Evolutionary conservation across 2,329 filamentous ascomycete genomes (phyloP).

Genomic region (Biscogniauxia mediterranea): DNA sequence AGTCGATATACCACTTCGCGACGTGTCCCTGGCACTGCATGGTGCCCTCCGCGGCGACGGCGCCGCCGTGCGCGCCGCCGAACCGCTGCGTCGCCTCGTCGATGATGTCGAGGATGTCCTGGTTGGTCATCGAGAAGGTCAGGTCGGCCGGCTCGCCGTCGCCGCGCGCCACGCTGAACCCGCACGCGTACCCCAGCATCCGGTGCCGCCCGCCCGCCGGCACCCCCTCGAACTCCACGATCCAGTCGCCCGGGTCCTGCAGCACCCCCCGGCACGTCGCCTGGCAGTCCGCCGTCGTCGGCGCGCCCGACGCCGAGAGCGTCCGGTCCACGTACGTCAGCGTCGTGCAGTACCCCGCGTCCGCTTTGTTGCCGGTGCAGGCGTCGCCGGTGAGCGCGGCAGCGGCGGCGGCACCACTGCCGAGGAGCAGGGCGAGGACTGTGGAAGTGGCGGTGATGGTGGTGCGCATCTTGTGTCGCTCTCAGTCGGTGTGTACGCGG

Average conservation of each 20-base stretch:
- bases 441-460: not conserved
- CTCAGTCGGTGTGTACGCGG: too few relatives aligned
- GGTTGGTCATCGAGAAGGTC: constrained; percentile 19
- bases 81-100: constrained; percentile 18
- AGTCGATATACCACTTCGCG: constrained; percentile 22
- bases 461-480: not conserved
- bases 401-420: not conserved
- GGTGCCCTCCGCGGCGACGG: constrained; percentile 23
- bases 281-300: constrained; percentile 17
- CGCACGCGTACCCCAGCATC: constrained; percentile 17
- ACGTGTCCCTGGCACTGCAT: constrained; percentile 19
- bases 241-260: constrained; percentile 23
- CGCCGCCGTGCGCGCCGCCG: constrained; percentile 8
- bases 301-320: not conserved
- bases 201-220: constrained; percentile 14
- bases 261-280: constrained; percentile 20
- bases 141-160: constrained; percentile 12
- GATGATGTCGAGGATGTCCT: constrained; percentile 24
- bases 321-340: constrained; percentile 23
- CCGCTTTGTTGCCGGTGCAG: constrained; percentile 18
- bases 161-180: constrained; percentile 18
- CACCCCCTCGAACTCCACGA: constrained; percentile 21
- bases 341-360: constrained; percentile 20
- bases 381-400: constrained; percentile 1
- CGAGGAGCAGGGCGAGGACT: not conserved